Conservation (phyloP, 805 yeast species). For the Myxozyma neotropica region DNA sequence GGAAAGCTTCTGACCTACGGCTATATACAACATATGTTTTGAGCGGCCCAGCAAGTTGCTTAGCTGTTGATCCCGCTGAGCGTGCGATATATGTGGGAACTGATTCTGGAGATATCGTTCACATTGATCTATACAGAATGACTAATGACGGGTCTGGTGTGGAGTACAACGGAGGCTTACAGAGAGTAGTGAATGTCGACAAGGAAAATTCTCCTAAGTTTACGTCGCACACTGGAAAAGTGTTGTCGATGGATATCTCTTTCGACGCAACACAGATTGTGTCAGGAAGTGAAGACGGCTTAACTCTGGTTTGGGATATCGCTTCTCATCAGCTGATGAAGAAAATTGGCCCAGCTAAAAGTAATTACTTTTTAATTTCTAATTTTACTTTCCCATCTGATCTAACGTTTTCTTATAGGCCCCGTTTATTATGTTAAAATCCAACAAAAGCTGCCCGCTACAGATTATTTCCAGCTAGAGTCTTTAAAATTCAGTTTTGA, state of each 20-base stretch:
- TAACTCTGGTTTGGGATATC: conserved; percentile 66
- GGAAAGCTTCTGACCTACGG: conserved; percentile 53
- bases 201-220: conserved; percentile 5
- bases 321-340: conserved; percentile 43
- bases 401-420: neutral
- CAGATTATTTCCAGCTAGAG: conserved; percentile 13
- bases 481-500: conserved; percentile 35
- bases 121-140: conserved; percentile 54
- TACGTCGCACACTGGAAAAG: conserved; percentile 40
- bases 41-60: conserved; percentile 56
- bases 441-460: conserved; percentile 12
- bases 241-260: conserved; percentile 61
- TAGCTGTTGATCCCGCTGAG: conserved; percentile 77
- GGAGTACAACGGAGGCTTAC: conserved; percentile 65
- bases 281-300: conserved; percentile 76
- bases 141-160: conserved; percentile 45
- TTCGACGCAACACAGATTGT: conserved; percentile 74
- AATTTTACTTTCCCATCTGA: neutral
- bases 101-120: conserved; percentile 44
- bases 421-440: conserved; percentile 17
- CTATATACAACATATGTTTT: conserved; percentile 74
- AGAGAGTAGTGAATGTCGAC: conserved; percentile 51
- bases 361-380: conserved; percentile 30
- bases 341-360: conserved; percentile 35
- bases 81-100: conserved; percentile 70